Percentiles rank a stretch among this genome's conserved stretches.
phyloP scores from a whole-genome alignment of 129 eudicot species.

The Centaurea solstitialis region DNA sequence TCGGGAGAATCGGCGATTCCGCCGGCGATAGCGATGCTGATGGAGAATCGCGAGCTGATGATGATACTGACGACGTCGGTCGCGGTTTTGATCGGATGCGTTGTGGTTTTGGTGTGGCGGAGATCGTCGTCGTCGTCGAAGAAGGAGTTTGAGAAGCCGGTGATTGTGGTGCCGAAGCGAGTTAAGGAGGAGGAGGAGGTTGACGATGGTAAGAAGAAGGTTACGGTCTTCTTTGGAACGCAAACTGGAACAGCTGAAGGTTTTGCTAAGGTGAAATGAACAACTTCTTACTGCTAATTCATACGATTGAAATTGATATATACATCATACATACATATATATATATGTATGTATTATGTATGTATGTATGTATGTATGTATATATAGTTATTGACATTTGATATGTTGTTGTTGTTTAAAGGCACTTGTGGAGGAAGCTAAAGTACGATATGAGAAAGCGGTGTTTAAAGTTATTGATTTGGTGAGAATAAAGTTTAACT shows the following conservation, averaged over 20 bases:
- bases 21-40: slow-evolving; percentile 32
- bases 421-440: slow-evolving; percentile 97
- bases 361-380: no score
- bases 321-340: no score
- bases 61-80: slow-evolving; percentile 75
- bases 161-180: slow-evolving; percentile 44
- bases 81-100: slow-evolving; percentile 74
- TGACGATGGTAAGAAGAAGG: slow-evolving; percentile 87
- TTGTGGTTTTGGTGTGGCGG: slow-evolving; percentile 63
- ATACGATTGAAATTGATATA: neutral
- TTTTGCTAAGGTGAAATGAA: slow-evolving; percentile 76
- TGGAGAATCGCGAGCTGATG: slow-evolving; percentile 64
- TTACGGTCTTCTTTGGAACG: slow-evolving; percentile 85
- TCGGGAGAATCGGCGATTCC: slow-evolving; percentile 34
- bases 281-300: neutral
- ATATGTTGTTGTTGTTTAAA: slow-evolving; percentile 30
- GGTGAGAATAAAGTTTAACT: slow-evolving; percentile 56
- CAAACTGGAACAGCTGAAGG: slow-evolving; percentile 99
- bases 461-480: slow-evolving; percentile 74
- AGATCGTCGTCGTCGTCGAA: slow-evolving; percentile 47
- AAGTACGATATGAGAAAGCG: slow-evolving; percentile 90
- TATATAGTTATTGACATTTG: slow-evolving; percentile 23
- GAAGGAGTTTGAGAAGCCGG: slow-evolving; percentile 37
- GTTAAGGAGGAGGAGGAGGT: slow-evolving; percentile 55
- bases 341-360: no score